Conservation (phyloP, 805 yeast species). For the Lipomyces yamanashiensis region DNA sequence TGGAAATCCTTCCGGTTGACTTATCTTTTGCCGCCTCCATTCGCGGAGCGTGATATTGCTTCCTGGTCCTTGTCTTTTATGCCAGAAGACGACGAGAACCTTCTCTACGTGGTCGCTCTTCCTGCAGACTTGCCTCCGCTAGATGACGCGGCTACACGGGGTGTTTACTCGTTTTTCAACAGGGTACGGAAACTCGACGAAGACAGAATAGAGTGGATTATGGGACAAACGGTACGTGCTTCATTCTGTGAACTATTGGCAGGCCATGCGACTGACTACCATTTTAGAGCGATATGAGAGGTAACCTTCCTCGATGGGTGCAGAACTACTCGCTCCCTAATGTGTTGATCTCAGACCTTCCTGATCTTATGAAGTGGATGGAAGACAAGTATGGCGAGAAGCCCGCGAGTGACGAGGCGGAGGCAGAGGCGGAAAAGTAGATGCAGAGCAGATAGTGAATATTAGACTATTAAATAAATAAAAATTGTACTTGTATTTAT, state of each 20-base stretch:
- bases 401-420: not conserved
- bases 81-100: slow-evolving; percentile 8
- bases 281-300: slow-evolving; percentile 34
- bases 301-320: slow-evolving; percentile 31
- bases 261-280: not conserved
- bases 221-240: slow-evolving; percentile 24
- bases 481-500: too few relatives aligned
- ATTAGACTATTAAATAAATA: not conserved
- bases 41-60: slow-evolving; percentile 29
- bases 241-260: not conserved
- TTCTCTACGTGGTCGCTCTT: slow-evolving; percentile 19
- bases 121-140: slow-evolving; percentile 27
- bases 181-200: slow-evolving; percentile 12
- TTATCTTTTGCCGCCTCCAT: slow-evolving; percentile 28
- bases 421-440: not conserved
- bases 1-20: slow-evolving; percentile 24
- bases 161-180: slow-evolving; percentile 29
- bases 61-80: slow-evolving; percentile 13
- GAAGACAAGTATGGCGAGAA: slow-evolving; percentile 16
- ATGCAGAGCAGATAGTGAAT: not conserved
- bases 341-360: slow-evolving; percentile 24
- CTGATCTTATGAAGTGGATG: slow-evolving; percentile 26
- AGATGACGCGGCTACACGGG: slow-evolving; percentile 21
- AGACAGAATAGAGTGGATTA: slow-evolving; percentile 20
- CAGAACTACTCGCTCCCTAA: slow-evolving; percentile 30